Conservation (phyloP, 2,329 filamentous ascomycete genomes). For the Thyridium curvatum region DNA sequence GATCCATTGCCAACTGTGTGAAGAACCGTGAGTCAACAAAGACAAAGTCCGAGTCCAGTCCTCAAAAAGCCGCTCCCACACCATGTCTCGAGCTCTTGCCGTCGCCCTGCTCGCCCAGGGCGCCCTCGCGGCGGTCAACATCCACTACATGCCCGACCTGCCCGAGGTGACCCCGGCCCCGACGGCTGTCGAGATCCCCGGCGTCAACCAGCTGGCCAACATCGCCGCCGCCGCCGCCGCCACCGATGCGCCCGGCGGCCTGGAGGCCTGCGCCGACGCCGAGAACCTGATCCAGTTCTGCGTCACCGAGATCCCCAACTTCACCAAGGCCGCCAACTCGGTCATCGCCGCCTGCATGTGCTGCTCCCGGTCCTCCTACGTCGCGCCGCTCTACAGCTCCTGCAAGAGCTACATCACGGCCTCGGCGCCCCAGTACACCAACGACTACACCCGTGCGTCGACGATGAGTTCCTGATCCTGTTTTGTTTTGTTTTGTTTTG, state of each 20-base stretch:
- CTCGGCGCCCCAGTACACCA: conserved; percentile 4
- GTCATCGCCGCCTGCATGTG: conserved; percentile 14
- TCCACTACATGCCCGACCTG: not conserved
- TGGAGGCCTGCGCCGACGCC: conserved; percentile 10
- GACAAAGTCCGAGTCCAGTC: too few species aligned
- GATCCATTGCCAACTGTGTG: too few species aligned
- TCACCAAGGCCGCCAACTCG: conserved; percentile 1
- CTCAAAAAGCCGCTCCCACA: too few species aligned
- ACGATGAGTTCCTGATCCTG: too few species aligned
- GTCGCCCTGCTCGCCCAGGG: conserved; percentile 3
- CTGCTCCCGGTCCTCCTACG: conserved; percentile 8
- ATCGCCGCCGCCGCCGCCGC: conserved; percentile 4
- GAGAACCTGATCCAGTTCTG: conserved; percentile 10
- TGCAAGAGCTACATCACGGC: conserved; percentile 15
- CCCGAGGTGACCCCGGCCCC: too few species aligned
- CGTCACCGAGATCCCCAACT: conserved; percentile 7
- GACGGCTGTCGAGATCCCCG: conserved; percentile 1
- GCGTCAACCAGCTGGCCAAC: conserved; percentile 4
- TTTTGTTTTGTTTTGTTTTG: not conserved
- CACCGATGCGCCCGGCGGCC: conserved; percentile 3
- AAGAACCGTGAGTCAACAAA: too few species aligned
- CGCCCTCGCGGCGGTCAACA: conserved; percentile 2
- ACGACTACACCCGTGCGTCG: conserved; percentile 6
- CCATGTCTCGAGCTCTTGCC: not conserved
- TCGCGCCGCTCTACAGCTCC: conserved; percentile 11